Percentiles rank a stretch among this genome's conserved stretches.
Conservation (phyloP, 257 asterid species). For the Solanum appendiculatum region DNA sequence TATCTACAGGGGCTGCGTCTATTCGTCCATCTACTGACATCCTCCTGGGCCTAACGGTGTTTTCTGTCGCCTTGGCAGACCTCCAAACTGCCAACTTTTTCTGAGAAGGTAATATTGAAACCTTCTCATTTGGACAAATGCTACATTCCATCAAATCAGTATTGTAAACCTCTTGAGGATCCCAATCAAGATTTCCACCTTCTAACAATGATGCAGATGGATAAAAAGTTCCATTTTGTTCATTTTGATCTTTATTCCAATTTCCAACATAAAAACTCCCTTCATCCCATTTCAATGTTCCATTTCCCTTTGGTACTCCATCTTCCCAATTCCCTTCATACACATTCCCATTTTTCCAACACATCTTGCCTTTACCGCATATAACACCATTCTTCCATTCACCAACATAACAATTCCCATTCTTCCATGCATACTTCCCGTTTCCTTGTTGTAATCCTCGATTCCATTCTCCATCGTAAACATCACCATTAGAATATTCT, state of each 20-base stretch:
- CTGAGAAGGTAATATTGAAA: slow-evolving; percentile 7
- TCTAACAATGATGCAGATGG: neutral
- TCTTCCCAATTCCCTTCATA: slow-evolving; percentile 8
- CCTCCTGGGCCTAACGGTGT: neutral
- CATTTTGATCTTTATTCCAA: neutral
- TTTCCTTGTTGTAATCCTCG: slow-evolving; percentile 4
- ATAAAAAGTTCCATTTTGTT: neutral
- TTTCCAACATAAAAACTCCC: neutral
- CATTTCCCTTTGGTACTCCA: slow-evolving; percentile 1
- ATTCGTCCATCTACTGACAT: slow-evolving; percentile 8
- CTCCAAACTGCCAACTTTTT: slow-evolving; percentile 9
- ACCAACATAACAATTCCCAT: slow-evolving; percentile 1
- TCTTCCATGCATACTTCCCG: slow-evolving; percentile 5
- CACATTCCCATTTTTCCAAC: neutral
- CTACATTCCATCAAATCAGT: neutral
- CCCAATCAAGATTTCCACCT: neutral
- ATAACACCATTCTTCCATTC: slow-evolving; percentile 8
- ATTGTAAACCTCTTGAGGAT: neutral
- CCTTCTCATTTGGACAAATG: slow-evolving; percentile 2
- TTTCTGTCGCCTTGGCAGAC: neutral
- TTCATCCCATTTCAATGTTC: neutral
- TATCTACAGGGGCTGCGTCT: slow-evolving; percentile 1
- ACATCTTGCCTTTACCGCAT: slow-evolving; percentile 1
- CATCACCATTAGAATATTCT: slow-evolving; percentile 4
- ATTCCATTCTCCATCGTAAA: slow-evolving; percentile 3